Conservation (phyloP, 306 rosid genomes). For the Prunus salicina region DNA sequence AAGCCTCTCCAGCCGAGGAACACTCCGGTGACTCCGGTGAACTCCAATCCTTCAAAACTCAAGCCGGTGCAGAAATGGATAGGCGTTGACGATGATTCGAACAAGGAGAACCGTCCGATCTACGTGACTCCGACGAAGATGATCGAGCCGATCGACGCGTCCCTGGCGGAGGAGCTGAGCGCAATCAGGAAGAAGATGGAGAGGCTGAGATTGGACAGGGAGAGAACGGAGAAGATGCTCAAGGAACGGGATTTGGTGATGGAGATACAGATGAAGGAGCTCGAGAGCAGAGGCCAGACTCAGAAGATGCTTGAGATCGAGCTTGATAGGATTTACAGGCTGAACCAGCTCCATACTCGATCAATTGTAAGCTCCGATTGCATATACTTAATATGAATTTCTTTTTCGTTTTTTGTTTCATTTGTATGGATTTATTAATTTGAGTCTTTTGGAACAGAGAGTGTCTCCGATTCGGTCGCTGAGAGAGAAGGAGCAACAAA, state of each 20-base stretch:
- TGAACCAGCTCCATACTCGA: slow-evolving; percentile 70
- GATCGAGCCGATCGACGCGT: slow-evolving; percentile 44
- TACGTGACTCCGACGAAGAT: neutral
- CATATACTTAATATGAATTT: neutral
- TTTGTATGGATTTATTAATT: neutral
- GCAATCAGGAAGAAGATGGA: slow-evolving; percentile 74
- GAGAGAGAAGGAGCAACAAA: slow-evolving; percentile 67
- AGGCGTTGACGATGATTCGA: slow-evolving; percentile 5
- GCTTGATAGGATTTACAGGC: slow-evolving; percentile 75
- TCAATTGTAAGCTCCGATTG: slow-evolving; percentile 45
- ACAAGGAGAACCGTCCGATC: slow-evolving; percentile 55
- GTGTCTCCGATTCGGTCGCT: slow-evolving; percentile 77
- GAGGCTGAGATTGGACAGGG: slow-evolving; percentile 53
- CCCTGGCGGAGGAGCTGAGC: slow-evolving; percentile 82
- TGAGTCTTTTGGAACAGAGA: slow-evolving; percentile 38
- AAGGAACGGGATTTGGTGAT: slow-evolving; percentile 50
- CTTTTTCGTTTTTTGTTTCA: neutral
- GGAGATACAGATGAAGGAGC: slow-evolving; percentile 57
- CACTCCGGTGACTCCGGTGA: slow-evolving; percentile 33
- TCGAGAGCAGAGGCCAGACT: slow-evolving; percentile 54
- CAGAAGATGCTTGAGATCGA: slow-evolving; percentile 81
- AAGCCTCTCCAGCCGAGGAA: slow-evolving; percentile 74
- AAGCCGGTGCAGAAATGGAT: slow-evolving; percentile 30
- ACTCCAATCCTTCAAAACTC: slow-evolving; percentile 13
- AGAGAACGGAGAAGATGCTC: slow-evolving; percentile 61